Evolutionary conservation across 192 early-diverging fungal species (phyloP), one percentile per base, ranked within the genome.

Genomic region (Irineochytrium annulatum): DNA sequence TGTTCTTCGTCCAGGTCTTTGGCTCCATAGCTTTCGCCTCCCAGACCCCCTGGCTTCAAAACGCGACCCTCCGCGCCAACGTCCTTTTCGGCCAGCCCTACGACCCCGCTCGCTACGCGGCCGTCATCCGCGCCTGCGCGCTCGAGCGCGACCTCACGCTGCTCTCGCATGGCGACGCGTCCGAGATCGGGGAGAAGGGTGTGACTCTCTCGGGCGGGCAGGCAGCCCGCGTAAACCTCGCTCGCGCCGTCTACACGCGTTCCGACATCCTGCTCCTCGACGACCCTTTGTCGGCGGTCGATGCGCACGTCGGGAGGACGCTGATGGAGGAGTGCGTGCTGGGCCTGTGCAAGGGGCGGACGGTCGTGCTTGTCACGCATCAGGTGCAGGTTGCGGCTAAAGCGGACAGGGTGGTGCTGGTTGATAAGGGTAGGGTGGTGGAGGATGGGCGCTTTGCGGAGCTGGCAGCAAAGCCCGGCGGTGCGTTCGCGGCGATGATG

Each of bases 301-400:
- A 93, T 65, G 71, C 74, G 1, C 73, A 76, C 43, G 74, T 76
- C 57, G 75, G 79, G 48, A 62, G 54, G 30, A 74, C 81, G 48
- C 76, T 89, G 17, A 78, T 93, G 77, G 72, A 88, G 52, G 61
- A 75, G 27, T 89, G 84, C 53, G 85, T 89, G 63, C 60, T 24
- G 14, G 60, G 59, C 17, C 26, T 43, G 1, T 59, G 11, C 1
- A 62, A 62, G n/a, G 59, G 24, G 31, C 76, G 80, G 65, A 62
- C 78, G 5, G 61, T 78, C 17, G 43, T 82, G 26, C 52, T 82
- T 0, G 41, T 72, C 20, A 75, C 70, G 1, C 55, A 79, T 55
- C 60, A 68, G 27, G 22, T 70, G 0, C 69, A 70, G 28, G 30
- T 72, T 41, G 31, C 71, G 8, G 8, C 24, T 14, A 26, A 61